Evolutionary conservation across 2,329 filamentous ascomycete genomes (phyloP).

Genomic region (Sclerotinia trifoliorum): DNA sequence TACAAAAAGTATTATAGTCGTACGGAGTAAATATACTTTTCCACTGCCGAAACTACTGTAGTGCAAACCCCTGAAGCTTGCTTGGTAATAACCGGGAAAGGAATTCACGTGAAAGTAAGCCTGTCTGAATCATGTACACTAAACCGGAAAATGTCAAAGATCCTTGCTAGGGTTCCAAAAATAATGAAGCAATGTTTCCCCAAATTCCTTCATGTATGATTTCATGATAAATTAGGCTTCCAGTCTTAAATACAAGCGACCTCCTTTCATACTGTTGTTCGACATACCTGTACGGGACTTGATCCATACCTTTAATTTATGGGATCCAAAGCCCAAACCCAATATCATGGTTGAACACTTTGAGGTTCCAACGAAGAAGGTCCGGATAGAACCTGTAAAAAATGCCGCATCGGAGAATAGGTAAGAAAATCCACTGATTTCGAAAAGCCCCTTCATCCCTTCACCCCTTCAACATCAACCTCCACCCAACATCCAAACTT

Average conservation of each 20-base stretch:
- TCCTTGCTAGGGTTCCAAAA: constrained; percentile 12
- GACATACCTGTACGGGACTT: background rate
- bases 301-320: background rate
- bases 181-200: background rate
- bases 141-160: background rate
- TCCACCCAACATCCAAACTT: background rate
- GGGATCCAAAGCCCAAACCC: background rate
- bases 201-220: background rate
- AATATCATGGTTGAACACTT: constrained; percentile 19
- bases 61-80: background rate
- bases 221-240: background rate
- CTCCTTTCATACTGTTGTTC: background rate
- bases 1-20: background rate
- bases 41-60: background rate
- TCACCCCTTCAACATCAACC: background rate
- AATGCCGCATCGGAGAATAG: constrained; percentile 21
- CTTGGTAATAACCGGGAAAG: background rate
- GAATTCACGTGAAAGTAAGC: background rate
- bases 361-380: background rate
- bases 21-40: background rate
- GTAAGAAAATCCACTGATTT: constrained; percentile 6
- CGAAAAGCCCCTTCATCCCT: background rate
- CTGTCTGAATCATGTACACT: background rate
- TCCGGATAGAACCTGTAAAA: background rate
- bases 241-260: background rate